Conservation (phyloP, 2,329 filamentous ascomycete species). For the Exophiala mesophila region DNA sequence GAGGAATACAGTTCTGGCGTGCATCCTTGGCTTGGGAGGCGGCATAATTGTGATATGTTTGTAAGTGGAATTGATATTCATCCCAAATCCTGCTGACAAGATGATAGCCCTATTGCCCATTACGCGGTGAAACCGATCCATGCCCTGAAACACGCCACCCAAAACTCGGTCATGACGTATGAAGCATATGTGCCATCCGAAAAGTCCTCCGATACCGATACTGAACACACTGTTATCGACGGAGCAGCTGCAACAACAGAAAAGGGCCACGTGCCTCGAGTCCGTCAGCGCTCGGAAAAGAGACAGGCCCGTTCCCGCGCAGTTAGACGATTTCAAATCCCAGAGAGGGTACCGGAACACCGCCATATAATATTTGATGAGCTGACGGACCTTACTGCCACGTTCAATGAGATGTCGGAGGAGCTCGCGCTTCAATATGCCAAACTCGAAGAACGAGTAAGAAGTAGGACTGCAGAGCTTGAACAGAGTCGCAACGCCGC, state of each 20-base stretch:
- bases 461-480: slow-evolving; percentile 72
- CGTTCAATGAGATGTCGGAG: slow-evolving; percentile 90
- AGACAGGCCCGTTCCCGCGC: slow-evolving; percentile 13
- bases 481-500: slow-evolving; percentile 86
- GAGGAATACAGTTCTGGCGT: slow-evolving; percentile 73
- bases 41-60: slow-evolving; percentile 53
- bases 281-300: slow-evolving; percentile 4
- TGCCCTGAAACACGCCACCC: slow-evolving; percentile 67
- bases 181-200: slow-evolving; percentile 50
- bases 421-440: slow-evolving; percentile 81
- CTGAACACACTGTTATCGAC: slow-evolving; percentile 19
- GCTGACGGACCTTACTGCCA: slow-evolving; percentile 72
- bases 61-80: slow-evolving; percentile 42
- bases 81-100: slow-evolving; percentile 36
- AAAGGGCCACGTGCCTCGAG: slow-evolving; percentile 10
- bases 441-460: slow-evolving; percentile 75
- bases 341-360: slow-evolving; percentile 68
- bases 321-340: slow-evolving; percentile 64
- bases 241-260: slow-evolving; percentile 34
- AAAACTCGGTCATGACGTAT: slow-evolving; percentile 48
- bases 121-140: slow-evolving; percentile 74
- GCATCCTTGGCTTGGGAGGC: slow-evolving; percentile 78
- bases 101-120: slow-evolving; percentile 63
- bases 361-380: slow-evolving; percentile 77
- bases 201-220: slow-evolving; percentile 10